A percentile compares a stretch with the other conserved stretches of the same genome.
Evolutionary conservation across 2,329 filamentous ascomycete genomes (phyloP).

Genomic region (Alternaria novae-zelandiae): DNA sequence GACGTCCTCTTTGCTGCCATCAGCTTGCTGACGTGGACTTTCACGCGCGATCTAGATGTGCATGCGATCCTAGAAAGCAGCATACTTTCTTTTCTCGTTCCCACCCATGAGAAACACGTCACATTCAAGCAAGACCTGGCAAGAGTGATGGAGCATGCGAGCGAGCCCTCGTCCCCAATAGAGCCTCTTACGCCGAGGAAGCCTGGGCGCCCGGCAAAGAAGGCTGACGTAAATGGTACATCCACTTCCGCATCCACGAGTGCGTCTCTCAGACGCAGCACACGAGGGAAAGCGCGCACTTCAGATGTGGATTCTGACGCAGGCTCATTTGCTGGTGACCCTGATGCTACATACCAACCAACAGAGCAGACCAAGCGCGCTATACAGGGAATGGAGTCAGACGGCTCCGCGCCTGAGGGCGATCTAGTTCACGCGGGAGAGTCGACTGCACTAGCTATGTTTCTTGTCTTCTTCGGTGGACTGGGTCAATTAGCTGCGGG

Average conservation of each 20-base stretch:
- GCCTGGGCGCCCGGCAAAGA: slow-evolving; percentile 38
- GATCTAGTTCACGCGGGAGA: slow-evolving; percentile 43
- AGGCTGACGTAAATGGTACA: slow-evolving; percentile 22
- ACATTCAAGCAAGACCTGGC: slow-evolving; percentile 21
- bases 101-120: slow-evolving; percentile 39
- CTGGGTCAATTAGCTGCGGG: slow-evolving; percentile 42
- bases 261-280: slow-evolving; percentile 27
- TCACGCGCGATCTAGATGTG: slow-evolving; percentile 59
- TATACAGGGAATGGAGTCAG: slow-evolving; percentile 36
- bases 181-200: slow-evolving; percentile 28
- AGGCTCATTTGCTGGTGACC: slow-evolving; percentile 24
- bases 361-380: slow-evolving; percentile 24
- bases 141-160: slow-evolving; percentile 11
- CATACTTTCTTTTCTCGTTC: slow-evolving; percentile 35
- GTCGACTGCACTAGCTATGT: slow-evolving; percentile 44
- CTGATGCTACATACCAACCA: slow-evolving; percentile 38
- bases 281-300: slow-evolving; percentile 19
- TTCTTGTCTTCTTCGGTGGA: slow-evolving; percentile 43
- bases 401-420: slow-evolving; percentile 32
- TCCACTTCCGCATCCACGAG: slow-evolving; percentile 11
- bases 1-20: slow-evolving; percentile 65
- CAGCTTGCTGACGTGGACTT: slow-evolving; percentile 65
- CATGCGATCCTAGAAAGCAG: slow-evolving; percentile 56
- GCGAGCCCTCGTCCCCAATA: slow-evolving; percentile 10
- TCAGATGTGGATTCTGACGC: slow-evolving; percentile 29